phyloP scores from a whole-genome alignment of 768 basidiomycete species.

The Mycena venus region DNA sequence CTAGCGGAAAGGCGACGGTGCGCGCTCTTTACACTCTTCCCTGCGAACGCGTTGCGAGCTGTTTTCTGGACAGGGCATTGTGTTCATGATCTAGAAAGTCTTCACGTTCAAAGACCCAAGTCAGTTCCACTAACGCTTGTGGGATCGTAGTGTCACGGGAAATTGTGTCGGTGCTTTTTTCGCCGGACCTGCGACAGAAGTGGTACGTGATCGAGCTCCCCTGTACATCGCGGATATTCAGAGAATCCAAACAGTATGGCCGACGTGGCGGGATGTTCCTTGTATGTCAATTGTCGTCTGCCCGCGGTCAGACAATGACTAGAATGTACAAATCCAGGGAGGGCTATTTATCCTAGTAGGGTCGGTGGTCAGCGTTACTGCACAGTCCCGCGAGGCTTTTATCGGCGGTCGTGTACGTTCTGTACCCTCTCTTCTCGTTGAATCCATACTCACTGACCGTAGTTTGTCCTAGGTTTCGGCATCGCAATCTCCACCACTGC shows the following conservation, averaged over 20 bases:
- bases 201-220: conserved; percentile 17
- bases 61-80: conserved; percentile 23
- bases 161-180: conserved; percentile 42
- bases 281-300: conserved; percentile 28
- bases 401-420: conserved; percentile 38
- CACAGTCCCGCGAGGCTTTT: conserved; percentile 41
- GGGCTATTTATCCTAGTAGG: conserved; percentile 45
- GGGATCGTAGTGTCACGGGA: conserved; percentile 35
- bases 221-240: neutral
- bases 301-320: conserved; percentile 20
- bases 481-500: conserved; percentile 61
- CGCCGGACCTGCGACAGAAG: conserved; percentile 39
- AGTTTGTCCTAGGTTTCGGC: conserved; percentile 61
- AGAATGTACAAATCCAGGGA: conserved; percentile 35
- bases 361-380: conserved; percentile 38
- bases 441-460: conserved; percentile 49
- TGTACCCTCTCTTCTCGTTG: neutral
- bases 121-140: too few relatives aligned
- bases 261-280: conserved; percentile 47
- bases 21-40: neutral
- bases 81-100: conserved; percentile 36
- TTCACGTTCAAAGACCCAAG: too few relatives aligned
- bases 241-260: conserved; percentile 22
- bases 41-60: neutral
- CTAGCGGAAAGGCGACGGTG: conserved; percentile 31